Evolutionary conservation across 1,284 basidiomycete genomes (phyloP), one percentile per base, ranked within the genome.

Genomic region (Marasmius tenuissimus): DNA sequence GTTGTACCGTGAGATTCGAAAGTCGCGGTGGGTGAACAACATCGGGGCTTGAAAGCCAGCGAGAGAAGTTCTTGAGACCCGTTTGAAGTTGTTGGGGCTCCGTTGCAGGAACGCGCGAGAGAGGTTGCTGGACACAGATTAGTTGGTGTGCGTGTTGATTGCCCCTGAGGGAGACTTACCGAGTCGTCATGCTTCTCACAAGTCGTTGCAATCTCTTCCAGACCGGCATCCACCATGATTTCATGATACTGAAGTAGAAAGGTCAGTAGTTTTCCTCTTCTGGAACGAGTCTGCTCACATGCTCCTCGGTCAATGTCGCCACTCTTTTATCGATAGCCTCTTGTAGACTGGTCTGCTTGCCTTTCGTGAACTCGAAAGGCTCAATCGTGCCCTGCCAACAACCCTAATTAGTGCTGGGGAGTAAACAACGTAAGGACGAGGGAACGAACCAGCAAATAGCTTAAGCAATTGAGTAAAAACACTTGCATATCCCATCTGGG

Each of bases 381-480:
- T 92, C 87, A 12, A 96, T 76, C 2, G 90, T 84, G 67, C 81
- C 84, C 91, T 94, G 67, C 10, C 54, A 40, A 57, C 34, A 12
- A 34, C 14, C 16, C 45, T n/a, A 52, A 39, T 35, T 65, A 39
- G 62, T 58, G 27, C 45, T 37, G 33, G 51, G 35, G n/a, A 58
- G 22, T 40, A 38, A 2, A 5, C 11, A 45, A 48, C 8, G 12
- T 38, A 59, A 58, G n/a, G n/a, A 20, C 52, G 45, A 20, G 33
- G 62, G 37, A 12, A 73, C 83, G 39, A 51, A 91, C 92, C 78
- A 89, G 83, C 9, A 96, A 75, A 70, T 94, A 94, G 37, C 85
- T 87, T 62, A 94, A 73, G 63, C 92, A 96, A 70, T 97, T 97
- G 65, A 96, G 78, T 59, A 93, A 78, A 71, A 94, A 97, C 0